Evolutionary conservation across 2,329 filamentous ascomycete species (phyloP).

Genomic region (Pezicula neosporulosa): DNA sequence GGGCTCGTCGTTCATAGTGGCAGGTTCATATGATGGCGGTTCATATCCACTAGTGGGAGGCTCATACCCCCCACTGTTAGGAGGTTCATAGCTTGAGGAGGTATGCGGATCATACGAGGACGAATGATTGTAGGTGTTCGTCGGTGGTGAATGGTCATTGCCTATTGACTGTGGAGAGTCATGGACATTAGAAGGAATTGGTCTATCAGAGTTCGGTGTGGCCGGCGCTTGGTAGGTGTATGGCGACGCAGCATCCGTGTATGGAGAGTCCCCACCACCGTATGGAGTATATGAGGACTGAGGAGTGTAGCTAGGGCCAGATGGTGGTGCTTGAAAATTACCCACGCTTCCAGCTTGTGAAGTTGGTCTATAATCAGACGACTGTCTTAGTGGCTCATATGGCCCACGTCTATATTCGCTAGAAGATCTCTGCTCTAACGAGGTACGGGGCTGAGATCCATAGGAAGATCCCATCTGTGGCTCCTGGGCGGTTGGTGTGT

Average conservation of each 20-base stretch:
- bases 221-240: constrained; percentile 11
- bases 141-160: constrained; percentile 13
- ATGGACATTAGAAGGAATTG: constrained; percentile 11
- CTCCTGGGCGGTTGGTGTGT: constrained; percentile 19
- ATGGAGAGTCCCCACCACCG: constrained; percentile 12
- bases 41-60: constrained; percentile 47
- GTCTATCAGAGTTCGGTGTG: constrained; percentile 14
- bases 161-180: constrained; percentile 18
- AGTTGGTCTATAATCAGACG: constrained; percentile 32
- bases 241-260: constrained; percentile 9
- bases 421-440: constrained; percentile 43
- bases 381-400: constrained; percentile 39
- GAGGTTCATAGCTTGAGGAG: constrained; percentile 21
- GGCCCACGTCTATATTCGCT: constrained; percentile 37
- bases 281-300: constrained; percentile 17
- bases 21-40: constrained; percentile 57
- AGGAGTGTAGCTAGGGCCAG: constrained; percentile 11
- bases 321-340: constrained; percentile 22
- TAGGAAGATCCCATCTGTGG: constrained; percentile 17
- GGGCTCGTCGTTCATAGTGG: constrained; percentile 38
- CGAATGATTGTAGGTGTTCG: constrained; percentile 10
- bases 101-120: constrained; percentile 21
- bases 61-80: constrained; percentile 20
- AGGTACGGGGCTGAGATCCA: constrained; percentile 31
- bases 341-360: constrained; percentile 26